These are phyloP conservation scores for Taiozyma sp. DNA, from an alignment of 1,139 yeast species.

Conservation along the genomic window DNA sequence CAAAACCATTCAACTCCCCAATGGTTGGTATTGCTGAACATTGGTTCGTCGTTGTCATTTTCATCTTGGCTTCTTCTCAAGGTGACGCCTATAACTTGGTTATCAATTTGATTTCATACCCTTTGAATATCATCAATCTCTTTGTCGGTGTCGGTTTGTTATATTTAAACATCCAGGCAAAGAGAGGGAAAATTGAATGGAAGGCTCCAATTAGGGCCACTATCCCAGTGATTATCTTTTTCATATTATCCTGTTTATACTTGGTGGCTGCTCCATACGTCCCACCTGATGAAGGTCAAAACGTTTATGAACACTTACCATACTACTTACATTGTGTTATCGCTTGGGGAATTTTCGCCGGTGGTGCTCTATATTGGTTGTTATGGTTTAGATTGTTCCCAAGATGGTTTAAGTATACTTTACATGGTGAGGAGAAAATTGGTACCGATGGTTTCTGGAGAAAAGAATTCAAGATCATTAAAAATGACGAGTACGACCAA, in stretches of 20 bases:
- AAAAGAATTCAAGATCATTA: constrained; percentile 46
- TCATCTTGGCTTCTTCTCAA: constrained; percentile 63
- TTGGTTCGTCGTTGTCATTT: constrained; percentile 44
- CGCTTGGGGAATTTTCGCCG: constrained; percentile 70
- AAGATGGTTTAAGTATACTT: constrained; percentile 46
- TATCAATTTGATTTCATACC: constrained; percentile 69
- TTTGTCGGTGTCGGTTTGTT: constrained; percentile 69
- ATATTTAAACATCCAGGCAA: constrained; percentile 53
- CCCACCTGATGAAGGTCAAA: constrained; percentile 64
- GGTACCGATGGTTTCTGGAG: constrained; percentile 77
- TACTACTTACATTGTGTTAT: constrained; percentile 82
- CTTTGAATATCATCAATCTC: constrained; percentile 65
- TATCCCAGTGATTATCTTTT: constrained; percentile 56
- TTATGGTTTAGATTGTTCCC: constrained; percentile 64
- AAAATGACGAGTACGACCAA: constrained; percentile 10
- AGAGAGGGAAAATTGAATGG: constrained; percentile 56
- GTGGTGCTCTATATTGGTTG: constrained; percentile 69
- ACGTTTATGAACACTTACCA: constrained; percentile 61
- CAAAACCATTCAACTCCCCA: constrained; percentile 50
- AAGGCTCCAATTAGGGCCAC: constrained; percentile 71
- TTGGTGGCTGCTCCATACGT: constrained; percentile 76
- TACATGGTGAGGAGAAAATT: constrained; percentile 52
- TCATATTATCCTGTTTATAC: constrained; percentile 63
- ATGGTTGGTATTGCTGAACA: constrained; percentile 51
- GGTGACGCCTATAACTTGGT: constrained; percentile 79